A percentile compares a stretch with the other conserved stretches of the same genome.
These are phyloP conservation scores for Talaromyces sp. DNA, from an alignment of 2,329 filamentous ascomycete genomes.

Conservation along the genomic window DNA sequence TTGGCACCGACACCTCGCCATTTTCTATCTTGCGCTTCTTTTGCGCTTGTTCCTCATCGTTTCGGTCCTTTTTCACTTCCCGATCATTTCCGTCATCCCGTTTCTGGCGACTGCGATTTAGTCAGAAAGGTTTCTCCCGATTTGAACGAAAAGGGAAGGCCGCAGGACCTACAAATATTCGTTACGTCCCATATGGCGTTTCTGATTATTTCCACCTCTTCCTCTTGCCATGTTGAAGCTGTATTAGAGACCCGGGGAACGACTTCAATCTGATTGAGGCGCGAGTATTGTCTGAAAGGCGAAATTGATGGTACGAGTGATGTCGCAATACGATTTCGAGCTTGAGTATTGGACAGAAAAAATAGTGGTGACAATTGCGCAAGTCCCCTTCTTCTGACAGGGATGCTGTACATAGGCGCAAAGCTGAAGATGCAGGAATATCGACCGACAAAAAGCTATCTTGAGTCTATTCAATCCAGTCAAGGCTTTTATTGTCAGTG, in stretches of 20 bases:
- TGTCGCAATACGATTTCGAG: background rate
- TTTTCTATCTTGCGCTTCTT: constrained; percentile 56
- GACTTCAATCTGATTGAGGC: background rate
- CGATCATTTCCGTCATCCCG: constrained; percentile 52
- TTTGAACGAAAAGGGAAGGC: constrained; percentile 1
- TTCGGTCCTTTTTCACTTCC: constrained; percentile 45
- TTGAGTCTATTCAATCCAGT: background rate
- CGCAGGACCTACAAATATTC: constrained; percentile 58
- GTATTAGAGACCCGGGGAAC: background rate
- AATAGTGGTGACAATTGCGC: background rate
- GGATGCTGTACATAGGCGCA: constrained; percentile 2
- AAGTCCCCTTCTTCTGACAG: background rate
- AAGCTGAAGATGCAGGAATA: background rate
- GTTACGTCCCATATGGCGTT: constrained; percentile 63
- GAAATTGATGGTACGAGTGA: background rate
- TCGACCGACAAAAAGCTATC: background rate
- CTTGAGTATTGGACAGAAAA: background rate
- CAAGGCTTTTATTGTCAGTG: background rate
- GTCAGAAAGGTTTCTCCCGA: constrained; percentile 42
- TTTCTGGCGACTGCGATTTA: constrained; percentile 49
- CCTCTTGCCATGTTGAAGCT: constrained; percentile 25
- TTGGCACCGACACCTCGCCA: constrained; percentile 42
- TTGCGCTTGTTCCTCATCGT: constrained; percentile 49
- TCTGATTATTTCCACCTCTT: constrained; percentile 53
- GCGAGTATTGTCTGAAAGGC: background rate